Evolutionary conservation across 192 early-diverging fungal species (phyloP).

Genomic region (Linnemannia hyalina): DNA sequence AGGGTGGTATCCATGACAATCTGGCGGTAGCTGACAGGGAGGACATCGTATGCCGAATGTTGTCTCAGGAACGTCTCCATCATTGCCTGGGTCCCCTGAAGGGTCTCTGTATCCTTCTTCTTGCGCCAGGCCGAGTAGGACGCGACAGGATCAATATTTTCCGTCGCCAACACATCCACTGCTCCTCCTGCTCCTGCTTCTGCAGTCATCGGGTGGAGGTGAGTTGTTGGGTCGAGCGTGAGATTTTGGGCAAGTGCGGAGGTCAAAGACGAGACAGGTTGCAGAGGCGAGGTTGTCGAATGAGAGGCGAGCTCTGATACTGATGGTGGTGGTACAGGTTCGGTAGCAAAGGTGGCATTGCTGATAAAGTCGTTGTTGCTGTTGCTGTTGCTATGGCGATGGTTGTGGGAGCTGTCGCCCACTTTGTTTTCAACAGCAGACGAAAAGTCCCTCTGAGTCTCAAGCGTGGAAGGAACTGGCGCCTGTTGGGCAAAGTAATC

Average conservation of each 20-base stretch:
- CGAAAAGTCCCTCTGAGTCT: background rate
- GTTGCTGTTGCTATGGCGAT: conserved; percentile 11
- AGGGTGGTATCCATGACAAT: conserved; percentile 93
- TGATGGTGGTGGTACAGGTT: background rate
- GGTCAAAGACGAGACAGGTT: conserved; percentile 5
- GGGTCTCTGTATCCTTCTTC: conserved; percentile 44
- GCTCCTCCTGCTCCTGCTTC: background rate
- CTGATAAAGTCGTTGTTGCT: conserved; percentile 9
- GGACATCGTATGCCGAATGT: conserved; percentile 91
- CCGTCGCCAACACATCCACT: conserved; percentile 15
- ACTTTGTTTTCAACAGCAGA: background rate
- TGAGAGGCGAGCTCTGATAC: background rate
- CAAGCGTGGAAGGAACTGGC: background rate
- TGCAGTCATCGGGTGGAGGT: background rate
- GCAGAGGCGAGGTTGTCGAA: background rate
- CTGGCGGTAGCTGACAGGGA: conserved; percentile 90
- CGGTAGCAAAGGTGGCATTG: background rate
- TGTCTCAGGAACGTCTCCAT: conserved; percentile 77
- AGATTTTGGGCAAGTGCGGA: conserved; percentile 6
- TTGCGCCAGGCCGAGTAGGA: conserved; percentile 55
- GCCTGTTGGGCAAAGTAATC: background rate
- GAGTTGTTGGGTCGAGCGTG: conserved; percentile 3
- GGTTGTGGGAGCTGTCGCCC: too few relatives aligned
- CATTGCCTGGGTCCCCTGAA: conserved; percentile 39
- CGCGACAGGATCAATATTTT: conserved; percentile 47